These are phyloP conservation scores for Taxawa tesnikishii DNA, from an alignment of 2,329 filamentous ascomycete species.

Conservation along the genomic window DNA sequence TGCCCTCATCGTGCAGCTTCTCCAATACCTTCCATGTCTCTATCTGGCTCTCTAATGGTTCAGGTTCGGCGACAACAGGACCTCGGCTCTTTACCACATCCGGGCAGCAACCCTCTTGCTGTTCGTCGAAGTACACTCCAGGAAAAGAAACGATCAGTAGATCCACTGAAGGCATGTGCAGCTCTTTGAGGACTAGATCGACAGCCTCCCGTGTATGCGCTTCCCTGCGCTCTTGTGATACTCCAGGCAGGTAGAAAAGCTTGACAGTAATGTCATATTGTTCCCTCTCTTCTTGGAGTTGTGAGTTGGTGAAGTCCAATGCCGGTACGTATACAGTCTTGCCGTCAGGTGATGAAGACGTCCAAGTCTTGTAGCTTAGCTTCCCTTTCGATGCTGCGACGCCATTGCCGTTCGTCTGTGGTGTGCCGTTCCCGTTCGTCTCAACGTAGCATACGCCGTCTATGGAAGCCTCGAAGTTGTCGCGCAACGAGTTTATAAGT, in stretches of 20 bases:
- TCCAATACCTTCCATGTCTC: conserved; percentile 62
- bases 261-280: conserved; percentile 95
- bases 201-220: conserved; percentile 68
- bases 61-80: conserved; percentile 34
- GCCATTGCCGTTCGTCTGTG: conserved; percentile 2
- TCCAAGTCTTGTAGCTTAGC: conserved; percentile 52
- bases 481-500: conserved; percentile 74
- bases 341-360: conserved; percentile 39
- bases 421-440: conserved; percentile 9
- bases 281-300: conserved; percentile 65
- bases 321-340: conserved; percentile 61
- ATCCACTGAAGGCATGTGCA: conserved; percentile 65
- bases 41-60: conserved; percentile 49
- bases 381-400: background rate
- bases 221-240: conserved; percentile 34
- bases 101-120: conserved; percentile 61
- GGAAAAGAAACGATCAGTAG: conserved; percentile 89
- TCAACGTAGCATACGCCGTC: background rate
- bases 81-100: conserved; percentile 39
- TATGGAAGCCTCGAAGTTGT: conserved; percentile 50
- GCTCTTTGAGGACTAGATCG: conserved; percentile 64
- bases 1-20: conserved; percentile 54
- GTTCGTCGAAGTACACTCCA: conserved; percentile 83
- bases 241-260: conserved; percentile 73
- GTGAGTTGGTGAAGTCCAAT: conserved; percentile 57